phyloP scores from a whole-genome alignment of 2,329 filamentous ascomycete species.

The Mariannaea sp. region DNA sequence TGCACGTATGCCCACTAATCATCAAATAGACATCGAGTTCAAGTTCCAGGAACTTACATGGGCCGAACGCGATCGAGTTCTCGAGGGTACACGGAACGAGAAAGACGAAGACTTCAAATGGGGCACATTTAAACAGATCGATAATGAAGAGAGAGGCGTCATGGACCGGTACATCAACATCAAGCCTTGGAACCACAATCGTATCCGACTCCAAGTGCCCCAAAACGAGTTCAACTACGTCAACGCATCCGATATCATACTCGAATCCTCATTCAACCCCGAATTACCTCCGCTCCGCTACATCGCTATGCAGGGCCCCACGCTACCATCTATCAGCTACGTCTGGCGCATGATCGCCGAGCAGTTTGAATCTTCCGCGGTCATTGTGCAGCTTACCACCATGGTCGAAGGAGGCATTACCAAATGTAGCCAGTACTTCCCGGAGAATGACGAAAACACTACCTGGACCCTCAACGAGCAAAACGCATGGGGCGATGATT shows the following conservation, averaged over 20 bases:
- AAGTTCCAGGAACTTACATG: constrained; percentile 60
- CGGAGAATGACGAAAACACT: constrained; percentile 58
- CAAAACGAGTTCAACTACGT: constrained; percentile 77
- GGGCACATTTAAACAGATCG: constrained; percentile 43
- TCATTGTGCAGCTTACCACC: constrained; percentile 94
- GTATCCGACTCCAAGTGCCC: constrained; percentile 79
- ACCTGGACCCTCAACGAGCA: constrained; percentile 64
- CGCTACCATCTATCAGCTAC: constrained; percentile 73
- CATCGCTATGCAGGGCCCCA: constrained; percentile 94
- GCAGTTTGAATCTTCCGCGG: constrained; percentile 70
- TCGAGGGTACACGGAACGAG: constrained; percentile 47
- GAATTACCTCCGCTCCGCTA: constrained; percentile 60
- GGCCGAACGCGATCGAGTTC: constrained; percentile 56
- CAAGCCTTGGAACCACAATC: constrained; percentile 85
- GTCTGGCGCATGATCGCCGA: constrained; percentile 97
- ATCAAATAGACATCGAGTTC: constrained; percentile 50
- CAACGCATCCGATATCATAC: constrained; percentile 75
- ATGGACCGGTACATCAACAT: constrained; percentile 90
- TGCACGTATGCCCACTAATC: not conserved
- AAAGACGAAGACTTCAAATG: constrained; percentile 41
- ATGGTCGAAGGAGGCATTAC: constrained; percentile 77
- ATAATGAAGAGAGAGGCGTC: constrained; percentile 36
- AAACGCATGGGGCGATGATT: constrained; percentile 68
- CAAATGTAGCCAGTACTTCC: constrained; percentile 92
- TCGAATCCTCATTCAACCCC: constrained; percentile 52